Evolutionary conservation across 2,329 filamentous ascomycete genomes (phyloP), one percentile per base, ranked within the genome.

Genomic region (Fusarium sarcochroum): DNA sequence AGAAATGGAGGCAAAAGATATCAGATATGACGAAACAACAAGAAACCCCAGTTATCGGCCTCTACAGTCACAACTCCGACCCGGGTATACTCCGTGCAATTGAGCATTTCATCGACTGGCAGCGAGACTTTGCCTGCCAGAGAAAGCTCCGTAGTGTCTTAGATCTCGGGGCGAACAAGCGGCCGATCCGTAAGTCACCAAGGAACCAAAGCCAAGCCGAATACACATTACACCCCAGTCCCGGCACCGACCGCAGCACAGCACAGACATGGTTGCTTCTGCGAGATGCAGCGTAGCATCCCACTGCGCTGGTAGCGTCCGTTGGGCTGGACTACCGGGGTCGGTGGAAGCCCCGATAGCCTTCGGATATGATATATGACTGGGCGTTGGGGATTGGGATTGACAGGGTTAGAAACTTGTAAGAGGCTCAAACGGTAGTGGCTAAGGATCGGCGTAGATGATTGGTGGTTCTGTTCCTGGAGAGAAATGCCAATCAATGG

Each of bases 361-460:
- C 17, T 66, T 62, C 57, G 66, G 66, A 62, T 63, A 32, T 69
- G 66, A 67, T 53, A 69, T 59, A 21, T 66, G 57, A 71, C 41
- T 55, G 15, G 34, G 8, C 9, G 9, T 30, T 30, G 27, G 27
- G 8, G 10, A 27, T 27, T 27, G 27, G 27, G 27, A 27, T 9
- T 25, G 18, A 15, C n/a, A 20, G 37, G 20, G 6, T 41, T 21
- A 14, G 38, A 23, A 30, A 32, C 25, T 32, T 27, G n/a, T 7
- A 47, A 15, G 60, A 63, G 56, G 61, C 58, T 68, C 63, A 58
- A 64, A 57, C 49, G 51, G 57, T 48, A 38, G 59, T 52, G 45
- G 53, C 35, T 68, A 58, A 49, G 38, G 18, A 15, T 6, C 7
- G 8, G 20, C 20, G 7, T 1, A 14, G 21, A 20, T n/a, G 41